A percentile compares a stretch with the other conserved stretches of the same genome.
These are phyloP conservation scores for Blastobotrys robertii DNA, from an alignment of 805 yeast genomes.

Conservation along the genomic window DNA sequence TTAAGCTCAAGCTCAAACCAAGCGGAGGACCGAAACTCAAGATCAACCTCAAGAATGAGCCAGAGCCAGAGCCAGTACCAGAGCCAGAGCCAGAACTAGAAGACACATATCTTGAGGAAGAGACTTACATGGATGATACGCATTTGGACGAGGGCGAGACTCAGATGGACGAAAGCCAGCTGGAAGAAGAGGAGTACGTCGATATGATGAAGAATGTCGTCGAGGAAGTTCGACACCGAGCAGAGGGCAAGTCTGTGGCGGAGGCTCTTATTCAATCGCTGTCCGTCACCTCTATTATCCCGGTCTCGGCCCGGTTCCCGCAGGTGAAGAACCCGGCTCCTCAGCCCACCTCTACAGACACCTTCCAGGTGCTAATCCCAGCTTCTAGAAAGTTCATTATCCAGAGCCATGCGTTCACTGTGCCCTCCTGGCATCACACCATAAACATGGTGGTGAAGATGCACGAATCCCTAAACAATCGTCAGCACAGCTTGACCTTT, in stretches of 20 bases:
- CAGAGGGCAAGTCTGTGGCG: constrained; percentile 13
- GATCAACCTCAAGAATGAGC: constrained; percentile 1
- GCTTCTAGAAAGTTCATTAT: constrained; percentile 30
- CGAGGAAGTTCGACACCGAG: constrained; percentile 14
- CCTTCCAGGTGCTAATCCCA: constrained; percentile 31
- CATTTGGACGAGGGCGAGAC: no score
- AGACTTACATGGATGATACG: no score
- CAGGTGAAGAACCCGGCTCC: constrained; percentile 18
- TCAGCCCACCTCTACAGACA: constrained; percentile 22
- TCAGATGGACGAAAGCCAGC: background rate
- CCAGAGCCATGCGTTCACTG: constrained; percentile 33
- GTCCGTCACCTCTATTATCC: constrained; percentile 28
- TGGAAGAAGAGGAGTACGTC: no score
- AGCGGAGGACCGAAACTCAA: background rate
- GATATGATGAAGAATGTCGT: constrained; percentile 3
- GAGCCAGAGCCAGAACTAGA: background rate
- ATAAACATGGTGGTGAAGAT: constrained; percentile 37
- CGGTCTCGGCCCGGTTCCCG: constrained; percentile 23
- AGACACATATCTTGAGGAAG: background rate
- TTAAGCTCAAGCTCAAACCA: constrained; percentile 2
- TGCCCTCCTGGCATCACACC: constrained; percentile 41
- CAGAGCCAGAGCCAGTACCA: background rate
- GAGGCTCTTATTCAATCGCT: constrained; percentile 25
- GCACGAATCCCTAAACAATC: constrained; percentile 30
- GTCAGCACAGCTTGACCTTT: constrained; percentile 24